A percentile compares a stretch with the other conserved stretches of the same genome.
Evolutionary conservation across 306 rosid genomes (phyloP).

Genomic region (Prunus mira): DNA sequence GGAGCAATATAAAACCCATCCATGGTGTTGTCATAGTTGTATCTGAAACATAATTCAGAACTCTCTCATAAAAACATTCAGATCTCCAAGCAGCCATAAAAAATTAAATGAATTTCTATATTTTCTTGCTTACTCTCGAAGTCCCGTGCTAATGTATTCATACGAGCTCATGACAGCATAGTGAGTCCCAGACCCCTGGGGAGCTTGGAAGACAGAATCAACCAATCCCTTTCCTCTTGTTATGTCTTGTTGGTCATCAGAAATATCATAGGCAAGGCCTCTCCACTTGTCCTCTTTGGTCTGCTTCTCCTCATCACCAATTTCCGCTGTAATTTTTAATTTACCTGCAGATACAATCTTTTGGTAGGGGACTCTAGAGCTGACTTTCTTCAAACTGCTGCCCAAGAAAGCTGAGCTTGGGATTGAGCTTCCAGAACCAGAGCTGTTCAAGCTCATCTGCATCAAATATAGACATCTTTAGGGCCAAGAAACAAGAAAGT

Average conservation of each 20-base stretch:
- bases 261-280: slow-evolving; percentile 35
- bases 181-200: slow-evolving; percentile 34
- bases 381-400: slow-evolving; percentile 27
- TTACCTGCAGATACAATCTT: slow-evolving; percentile 12
- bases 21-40: slow-evolving; percentile 41
- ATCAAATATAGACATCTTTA: neutral
- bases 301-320: slow-evolving; percentile 29
- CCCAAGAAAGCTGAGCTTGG: slow-evolving; percentile 36
- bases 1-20: slow-evolving; percentile 50
- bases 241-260: slow-evolving; percentile 48
- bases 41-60: slow-evolving; percentile 16
- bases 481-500: neutral
- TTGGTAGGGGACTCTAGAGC: slow-evolving; percentile 12
- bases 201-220: slow-evolving; percentile 41
- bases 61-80: neutral
- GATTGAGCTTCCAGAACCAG: slow-evolving; percentile 23
- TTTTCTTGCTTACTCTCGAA: slow-evolving; percentile 25
- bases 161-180: slow-evolving; percentile 40
- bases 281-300: slow-evolving; percentile 27
- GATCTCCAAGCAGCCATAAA: neutral
- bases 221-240: slow-evolving; percentile 48
- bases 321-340: slow-evolving; percentile 20
- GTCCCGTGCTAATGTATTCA: slow-evolving; percentile 39
- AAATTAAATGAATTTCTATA: neutral
- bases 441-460: slow-evolving; percentile 30